phyloP scores from a whole-genome alignment of 1,139 yeast genomes.

The Wickerhamiella pararugosa region DNA sequence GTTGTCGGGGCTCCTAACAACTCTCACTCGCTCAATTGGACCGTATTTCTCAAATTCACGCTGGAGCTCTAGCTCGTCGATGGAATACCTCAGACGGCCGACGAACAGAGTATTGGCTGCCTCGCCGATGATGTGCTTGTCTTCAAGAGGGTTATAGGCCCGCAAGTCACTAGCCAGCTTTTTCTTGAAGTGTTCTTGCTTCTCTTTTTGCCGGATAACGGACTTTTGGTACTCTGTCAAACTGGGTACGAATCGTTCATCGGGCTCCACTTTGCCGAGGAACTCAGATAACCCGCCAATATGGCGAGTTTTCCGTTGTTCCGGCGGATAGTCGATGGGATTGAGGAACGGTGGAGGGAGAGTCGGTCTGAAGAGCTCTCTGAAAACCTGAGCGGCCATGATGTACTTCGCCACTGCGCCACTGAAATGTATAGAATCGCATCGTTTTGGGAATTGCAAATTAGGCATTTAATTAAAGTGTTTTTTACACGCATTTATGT shows the following conservation, averaged over 20 bases:
- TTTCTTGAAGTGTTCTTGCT: conserved; percentile 17
- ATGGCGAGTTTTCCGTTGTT: conserved; percentile 33
- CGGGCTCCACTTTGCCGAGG: conserved; percentile 25
- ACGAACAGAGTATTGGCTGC: conserved; percentile 71
- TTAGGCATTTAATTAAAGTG: no score
- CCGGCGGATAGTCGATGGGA: conserved; percentile 43
- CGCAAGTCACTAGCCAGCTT: conserved; percentile 23
- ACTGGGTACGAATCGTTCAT: conserved; percentile 21
- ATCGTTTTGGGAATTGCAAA: no score
- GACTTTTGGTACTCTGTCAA: conserved; percentile 27
- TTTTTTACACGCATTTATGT: no score
- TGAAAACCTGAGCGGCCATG: background rate
- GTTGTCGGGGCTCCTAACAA: conserved; percentile 44
- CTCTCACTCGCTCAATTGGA: conserved; percentile 47
- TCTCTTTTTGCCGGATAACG: conserved; percentile 21
- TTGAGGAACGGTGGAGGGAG: conserved; percentile 45
- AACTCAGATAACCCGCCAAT: conserved; percentile 39
- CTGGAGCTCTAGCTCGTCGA: conserved; percentile 58
- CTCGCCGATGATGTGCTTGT: conserved; percentile 52
- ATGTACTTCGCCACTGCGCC: no score
- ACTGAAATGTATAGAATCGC: no score
- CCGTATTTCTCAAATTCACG: conserved; percentile 53
- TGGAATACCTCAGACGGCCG: conserved; percentile 48
- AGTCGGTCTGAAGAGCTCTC: conserved; percentile 44
- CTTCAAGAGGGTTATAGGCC: conserved; percentile 43